Evolutionary conservation across 805 yeast genomes (phyloP), one percentile per base, ranked within the genome.

Genomic region (Candida xiaguanensis): DNA sequence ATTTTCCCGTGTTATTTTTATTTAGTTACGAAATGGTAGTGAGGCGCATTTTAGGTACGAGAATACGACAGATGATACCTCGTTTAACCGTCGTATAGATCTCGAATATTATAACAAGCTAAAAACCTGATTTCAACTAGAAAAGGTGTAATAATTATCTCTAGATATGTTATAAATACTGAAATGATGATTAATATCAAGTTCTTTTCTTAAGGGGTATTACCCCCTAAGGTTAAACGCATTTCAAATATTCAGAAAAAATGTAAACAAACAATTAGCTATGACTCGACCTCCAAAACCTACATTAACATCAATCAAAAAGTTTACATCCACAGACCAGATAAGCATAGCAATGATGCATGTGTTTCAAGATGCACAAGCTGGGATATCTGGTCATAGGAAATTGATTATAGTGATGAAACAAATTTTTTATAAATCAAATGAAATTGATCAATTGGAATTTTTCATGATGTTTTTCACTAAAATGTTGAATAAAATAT

Each of bases 291-390:
- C 44, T 14, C 27, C 31, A 12, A 43, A 38, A 18, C 52, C 51
- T 5, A 45, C 51, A 5, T 34, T 48, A 15, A 41, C 41, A 8
- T 49, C 56, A 8, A 52, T 56, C 23, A 45, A 43, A 44, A 30
- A 43, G 33, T 50, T 57, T n/a, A 39, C 36, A 2, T 42, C 47
- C 8, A 42, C 53, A 2, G 59, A 53, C 12, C 61, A 56, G 25
- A 46, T 64, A 16, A 39, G 50, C 26, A 37, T 31, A 19, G 77
- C 84, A 3, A 64, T 82, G 50, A 79, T 85, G 1, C 79, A 74
- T 41, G 78, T 81, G 3, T 89, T 89, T 53, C 91, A 85, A 52
- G 91, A 82, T 41, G 85, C 93, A 0, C 97, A 89, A 53, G 46
- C 62, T 16, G 72, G 86, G 2, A 70, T 81, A 23, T 82, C 90